Evolutionary conservation across 331 rosid species (phyloP), one percentile per base, ranked within the genome.

Genomic region (Quercus phellos): DNA sequence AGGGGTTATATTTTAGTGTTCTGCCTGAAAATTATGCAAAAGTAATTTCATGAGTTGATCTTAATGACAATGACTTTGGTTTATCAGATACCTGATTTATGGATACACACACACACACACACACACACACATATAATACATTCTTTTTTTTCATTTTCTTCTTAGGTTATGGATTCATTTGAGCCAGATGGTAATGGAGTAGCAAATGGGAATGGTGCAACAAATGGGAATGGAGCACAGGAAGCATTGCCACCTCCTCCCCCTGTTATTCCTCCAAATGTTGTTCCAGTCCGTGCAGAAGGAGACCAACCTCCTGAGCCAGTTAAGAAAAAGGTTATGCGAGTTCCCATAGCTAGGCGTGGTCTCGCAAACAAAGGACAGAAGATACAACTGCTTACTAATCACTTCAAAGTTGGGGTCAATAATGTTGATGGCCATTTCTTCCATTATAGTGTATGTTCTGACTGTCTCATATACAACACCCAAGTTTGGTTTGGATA

Each of bases 381-480:
- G 22, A 94, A 81, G 55, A 68, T 87, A 51, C 51, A 82, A 24
- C 87, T 94, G 38, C 70, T 92, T 0, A 92, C 99, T 0, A 94
- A 94, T 51, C 99, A 94, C 77, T 94, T 87, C 75, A 90, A 85
- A 86, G 99, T 92, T 0, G 80, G 77, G 38, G 90, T 89, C 34
- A 59, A 76, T 3, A 94, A 81, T 78, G 78, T 32, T 5, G 90
- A 90, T 0, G 96, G 89, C 0, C 66, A 89, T 8, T 94, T 92
- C 84, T 94, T 73, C 82, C 99, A 92, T 71, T 94, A 94, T 51
- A 89, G 97, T 84, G 99, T 94, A 92, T 42, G 93, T 69, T 8
- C 18, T 70, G 16, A 72, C 29, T 24, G 1, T 38, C 18, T 24
- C 42, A 22, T 78, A 21, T n/a, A 54, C 2, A 14, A 6, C 10